Percentiles rank a stretch among this genome's conserved stretches.
phyloP scores from a whole-genome alignment of 805 yeast genomes.

The Barnettozyma populi region DNA sequence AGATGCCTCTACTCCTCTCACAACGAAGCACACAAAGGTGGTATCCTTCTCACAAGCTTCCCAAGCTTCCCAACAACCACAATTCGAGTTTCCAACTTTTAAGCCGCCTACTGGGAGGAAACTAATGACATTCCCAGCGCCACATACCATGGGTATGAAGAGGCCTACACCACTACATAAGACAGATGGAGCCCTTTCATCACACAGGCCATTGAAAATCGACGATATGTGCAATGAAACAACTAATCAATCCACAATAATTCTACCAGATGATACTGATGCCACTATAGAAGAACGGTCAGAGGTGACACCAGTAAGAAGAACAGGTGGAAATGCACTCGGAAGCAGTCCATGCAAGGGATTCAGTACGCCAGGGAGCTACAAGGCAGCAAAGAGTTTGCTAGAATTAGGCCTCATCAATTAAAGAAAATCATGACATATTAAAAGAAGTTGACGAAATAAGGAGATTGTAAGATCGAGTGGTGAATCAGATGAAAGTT shows the following conservation, averaged over 20 bases:
- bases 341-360: slow-evolving; percentile 10
- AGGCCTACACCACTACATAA: not conserved
- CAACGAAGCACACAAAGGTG: slow-evolving; percentile 11
- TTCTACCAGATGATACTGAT: slow-evolving; percentile 5
- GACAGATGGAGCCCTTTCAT: not conserved
- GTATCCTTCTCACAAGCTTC: slow-evolving; percentile 16
- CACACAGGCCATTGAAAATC: slow-evolving; percentile 12
- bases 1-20: slow-evolving; percentile 30
- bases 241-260: slow-evolving; percentile 7
- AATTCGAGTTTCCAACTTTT: slow-evolving; percentile 5
- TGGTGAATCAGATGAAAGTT: not conserved
- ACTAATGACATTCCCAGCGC: not conserved
- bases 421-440: not conserved
- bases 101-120: slow-evolving; percentile 1
- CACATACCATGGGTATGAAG: not conserved
- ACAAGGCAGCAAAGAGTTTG: slow-evolving; percentile 42
- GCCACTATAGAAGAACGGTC: slow-evolving; percentile 14
- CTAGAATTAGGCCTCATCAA: slow-evolving; percentile 33
- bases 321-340: not conserved
- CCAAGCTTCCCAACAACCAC: not conserved
- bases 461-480: not conserved
- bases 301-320: slow-evolving; percentile 12
- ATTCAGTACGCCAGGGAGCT: slow-evolving; percentile 40
- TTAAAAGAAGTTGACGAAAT: not conserved
- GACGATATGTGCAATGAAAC: slow-evolving; percentile 13